Evolutionary conservation across 805 yeast species (phyloP).

Genomic region (Torulaspora indica): DNA sequence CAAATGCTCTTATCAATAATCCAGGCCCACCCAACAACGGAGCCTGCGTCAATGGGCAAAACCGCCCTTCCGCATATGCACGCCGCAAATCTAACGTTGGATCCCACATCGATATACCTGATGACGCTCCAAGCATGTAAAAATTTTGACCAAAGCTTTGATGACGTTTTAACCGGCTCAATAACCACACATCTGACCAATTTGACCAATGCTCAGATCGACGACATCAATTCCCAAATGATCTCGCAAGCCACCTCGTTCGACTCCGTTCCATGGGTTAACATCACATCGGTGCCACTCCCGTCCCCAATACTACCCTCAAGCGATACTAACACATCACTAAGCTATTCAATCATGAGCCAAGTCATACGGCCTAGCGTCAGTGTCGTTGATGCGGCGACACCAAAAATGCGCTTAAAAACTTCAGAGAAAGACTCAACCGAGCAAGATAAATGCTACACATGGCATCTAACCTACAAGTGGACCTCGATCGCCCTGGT

Average conservation of each 20-base stretch:
- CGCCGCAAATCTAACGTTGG: neutral
- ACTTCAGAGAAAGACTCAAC: neutral
- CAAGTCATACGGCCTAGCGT: neutral
- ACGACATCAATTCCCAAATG: constrained; percentile 10
- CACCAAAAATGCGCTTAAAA: neutral
- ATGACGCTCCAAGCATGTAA: constrained; percentile 5
- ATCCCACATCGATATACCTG: constrained; percentile 2
- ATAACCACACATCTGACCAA: constrained; percentile 1
- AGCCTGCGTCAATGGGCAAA: neutral
- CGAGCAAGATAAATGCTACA: neutral
- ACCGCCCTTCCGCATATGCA: neutral
- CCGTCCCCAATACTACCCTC: neutral
- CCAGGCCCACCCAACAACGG: neutral
- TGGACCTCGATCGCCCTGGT: constrained; percentile 8
- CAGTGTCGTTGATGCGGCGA: neutral
- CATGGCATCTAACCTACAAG: constrained; percentile 2
- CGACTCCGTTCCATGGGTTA: constrained; percentile 8
- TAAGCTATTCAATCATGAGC: neutral
- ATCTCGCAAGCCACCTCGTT: neutral
- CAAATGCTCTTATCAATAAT: constrained; percentile 7
- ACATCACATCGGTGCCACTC: constrained; percentile 1
- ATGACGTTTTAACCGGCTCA: constrained; percentile 4
- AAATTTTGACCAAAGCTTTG: constrained; percentile 4
- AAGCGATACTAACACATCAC: neutral
- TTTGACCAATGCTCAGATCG: neutral